Conservation (phyloP, 257 asterid species). For the Solanum neorickii region DNA sequence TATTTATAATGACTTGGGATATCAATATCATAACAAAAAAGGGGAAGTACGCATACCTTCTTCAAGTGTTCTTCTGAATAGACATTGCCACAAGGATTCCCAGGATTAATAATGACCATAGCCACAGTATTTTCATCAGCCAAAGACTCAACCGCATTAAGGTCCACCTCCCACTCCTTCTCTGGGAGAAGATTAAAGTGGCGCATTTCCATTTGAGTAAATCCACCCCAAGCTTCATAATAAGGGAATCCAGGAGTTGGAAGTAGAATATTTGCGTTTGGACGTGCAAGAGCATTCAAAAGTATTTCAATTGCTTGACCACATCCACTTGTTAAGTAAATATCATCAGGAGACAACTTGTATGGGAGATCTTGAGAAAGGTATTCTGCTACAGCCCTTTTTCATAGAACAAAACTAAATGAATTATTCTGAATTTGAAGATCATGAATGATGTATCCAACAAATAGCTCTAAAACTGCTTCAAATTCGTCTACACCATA, state of each 20-base stretch:
- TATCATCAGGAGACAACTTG: slow-evolving; percentile 38
- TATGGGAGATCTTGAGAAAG: slow-evolving; percentile 68
- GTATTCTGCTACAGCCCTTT: slow-evolving; percentile 77
- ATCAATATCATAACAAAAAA: neutral
- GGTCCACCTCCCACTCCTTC: slow-evolving; percentile 60
- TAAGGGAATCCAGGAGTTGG: slow-evolving; percentile 61
- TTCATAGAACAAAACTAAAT: neutral
- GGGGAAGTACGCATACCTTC: slow-evolving; percentile 18
- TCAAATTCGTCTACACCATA: neutral
- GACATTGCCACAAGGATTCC: slow-evolving; percentile 75
- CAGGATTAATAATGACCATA: slow-evolving; percentile 59
- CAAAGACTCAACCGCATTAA: slow-evolving; percentile 37
- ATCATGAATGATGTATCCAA: neutral
- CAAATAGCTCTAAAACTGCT: neutral
- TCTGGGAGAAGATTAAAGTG: slow-evolving; percentile 52
- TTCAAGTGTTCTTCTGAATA: slow-evolving; percentile 38
- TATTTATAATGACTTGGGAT: neutral
- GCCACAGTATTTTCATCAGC: slow-evolving; percentile 66
- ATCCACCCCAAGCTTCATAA: slow-evolving; percentile 49
- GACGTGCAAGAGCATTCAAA: slow-evolving; percentile 40
- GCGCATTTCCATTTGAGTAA: slow-evolving; percentile 46
- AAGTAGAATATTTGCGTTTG: slow-evolving; percentile 47
- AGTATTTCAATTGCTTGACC: slow-evolving; percentile 51
- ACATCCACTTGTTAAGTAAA: slow-evolving; percentile 46
- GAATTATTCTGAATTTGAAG: neutral